Evolutionary conservation across 768 basidiomycete genomes (phyloP).

Genomic region (Scleroderma bovista): DNA sequence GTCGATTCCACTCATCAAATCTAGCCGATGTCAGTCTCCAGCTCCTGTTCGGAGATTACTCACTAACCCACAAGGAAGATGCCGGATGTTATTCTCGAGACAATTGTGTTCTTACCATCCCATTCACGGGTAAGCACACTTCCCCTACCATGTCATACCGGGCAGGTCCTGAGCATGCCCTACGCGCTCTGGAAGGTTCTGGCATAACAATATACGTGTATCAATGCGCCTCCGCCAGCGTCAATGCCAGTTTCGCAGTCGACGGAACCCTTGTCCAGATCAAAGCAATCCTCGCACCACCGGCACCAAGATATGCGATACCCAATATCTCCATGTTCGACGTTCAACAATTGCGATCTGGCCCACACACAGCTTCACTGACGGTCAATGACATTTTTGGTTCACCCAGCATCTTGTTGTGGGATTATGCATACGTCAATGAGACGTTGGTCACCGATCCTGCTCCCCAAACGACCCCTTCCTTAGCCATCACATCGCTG

Average conservation of each 20-base stretch:
- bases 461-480: neutral
- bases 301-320: constrained; percentile 13
- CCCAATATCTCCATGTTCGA: constrained; percentile 20
- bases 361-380: constrained; percentile 8
- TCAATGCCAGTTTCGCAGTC: constrained; percentile 16
- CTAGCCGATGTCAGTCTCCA: constrained; percentile 14
- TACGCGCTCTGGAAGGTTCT: constrained; percentile 7
- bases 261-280: constrained; percentile 8
- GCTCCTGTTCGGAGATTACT: neutral
- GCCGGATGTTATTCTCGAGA: constrained; percentile 16
- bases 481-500: neutral
- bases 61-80: constrained; percentile 8
- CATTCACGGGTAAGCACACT: constrained; percentile 16
- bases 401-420: constrained; percentile 19
- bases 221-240: constrained; percentile 19
- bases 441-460: constrained; percentile 10
- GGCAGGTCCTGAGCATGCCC: neutral
- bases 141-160: neutral
- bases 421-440: constrained; percentile 19
- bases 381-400: constrained; percentile 16
- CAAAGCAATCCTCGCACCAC: constrained; percentile 12
- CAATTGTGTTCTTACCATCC: constrained; percentile 14
- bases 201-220: constrained; percentile 20
- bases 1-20: neutral
- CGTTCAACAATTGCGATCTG: constrained; percentile 15